Evolutionary conservation across 805 yeast genomes (phyloP).

Genomic region (Starmerella powellii): DNA sequence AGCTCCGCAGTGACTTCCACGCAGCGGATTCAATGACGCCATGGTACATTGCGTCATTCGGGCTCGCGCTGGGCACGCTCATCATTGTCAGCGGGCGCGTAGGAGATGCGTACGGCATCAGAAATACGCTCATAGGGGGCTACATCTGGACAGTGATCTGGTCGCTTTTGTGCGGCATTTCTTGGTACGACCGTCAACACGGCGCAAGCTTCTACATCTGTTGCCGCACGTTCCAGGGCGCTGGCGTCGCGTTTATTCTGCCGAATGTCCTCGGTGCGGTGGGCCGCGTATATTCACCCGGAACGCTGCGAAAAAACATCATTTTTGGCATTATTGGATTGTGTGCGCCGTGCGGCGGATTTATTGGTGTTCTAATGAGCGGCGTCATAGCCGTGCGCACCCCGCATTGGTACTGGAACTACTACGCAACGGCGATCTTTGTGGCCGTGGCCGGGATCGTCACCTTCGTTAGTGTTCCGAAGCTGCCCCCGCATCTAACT

Average conservation of each 20-base stretch:
- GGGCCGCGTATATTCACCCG: conserved; percentile 29
- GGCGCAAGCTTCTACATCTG: conserved; percentile 24
- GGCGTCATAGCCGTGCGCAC: conserved; percentile 21
- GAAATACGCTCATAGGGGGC: conserved; percentile 42
- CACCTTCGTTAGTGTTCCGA: conserved; percentile 11
- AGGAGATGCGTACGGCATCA: conserved; percentile 63
- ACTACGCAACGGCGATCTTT: conserved; percentile 35
- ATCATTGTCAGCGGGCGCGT: conserved; percentile 55
- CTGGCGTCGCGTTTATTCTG: conserved; percentile 47
- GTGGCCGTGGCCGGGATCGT: conserved; percentile 6
- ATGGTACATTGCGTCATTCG: conserved; percentile 65
- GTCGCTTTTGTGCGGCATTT: conserved; percentile 49
- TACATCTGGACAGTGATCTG: conserved; percentile 45
- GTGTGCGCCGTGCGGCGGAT: conserved; percentile 52
- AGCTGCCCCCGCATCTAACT: conserved; percentile 1
- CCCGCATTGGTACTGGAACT: conserved; percentile 26
- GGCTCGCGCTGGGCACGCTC: conserved; percentile 61
- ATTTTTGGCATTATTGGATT: conserved; percentile 49
- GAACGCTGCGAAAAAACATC: conserved; percentile 35
- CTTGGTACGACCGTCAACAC: conserved; percentile 34
- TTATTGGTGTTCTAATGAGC: conserved; percentile 40
- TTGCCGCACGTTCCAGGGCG: conserved; percentile 53
- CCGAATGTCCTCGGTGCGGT: conserved; percentile 52
- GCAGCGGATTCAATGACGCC: conserved; percentile 27
- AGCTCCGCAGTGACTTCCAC: conserved; percentile 28